Conservation (phyloP, 352 stramenopile genomes). For the Elongisporangium anandrum region DNA sequence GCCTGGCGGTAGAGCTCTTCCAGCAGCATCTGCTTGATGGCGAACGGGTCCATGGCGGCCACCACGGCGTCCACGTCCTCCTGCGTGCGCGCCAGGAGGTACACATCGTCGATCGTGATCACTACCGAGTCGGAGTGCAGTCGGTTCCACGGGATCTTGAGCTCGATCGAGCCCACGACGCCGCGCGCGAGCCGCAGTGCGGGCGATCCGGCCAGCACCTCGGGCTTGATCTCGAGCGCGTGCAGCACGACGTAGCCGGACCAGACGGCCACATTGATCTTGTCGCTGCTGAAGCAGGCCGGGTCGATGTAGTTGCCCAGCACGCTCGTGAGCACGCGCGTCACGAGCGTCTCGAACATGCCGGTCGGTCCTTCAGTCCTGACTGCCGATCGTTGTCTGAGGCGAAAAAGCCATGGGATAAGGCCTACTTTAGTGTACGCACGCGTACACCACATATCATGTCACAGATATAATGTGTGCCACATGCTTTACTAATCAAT, state of each 20-base stretch:
- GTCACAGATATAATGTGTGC: not conserved
- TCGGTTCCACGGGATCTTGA: conserved; percentile 89
- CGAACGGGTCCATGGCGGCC: conserved; percentile 71
- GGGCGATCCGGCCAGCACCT: conserved; percentile 58
- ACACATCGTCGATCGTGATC: conserved; percentile 84
- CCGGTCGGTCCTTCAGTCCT: not conserved
- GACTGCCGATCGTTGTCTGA: not conserved
- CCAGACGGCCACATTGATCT: conserved; percentile 87
- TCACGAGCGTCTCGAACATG: conserved; percentile 89
- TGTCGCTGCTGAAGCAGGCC: conserved; percentile 85
- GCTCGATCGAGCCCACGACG: conserved; percentile 79
- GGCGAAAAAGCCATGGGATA: not conserved
- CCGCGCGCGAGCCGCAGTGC: conserved; percentile 71
- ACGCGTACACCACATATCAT: no score
- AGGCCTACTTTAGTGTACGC: not conserved
- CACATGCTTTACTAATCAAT: not conserved
- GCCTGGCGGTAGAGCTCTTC: conserved; percentile 74
- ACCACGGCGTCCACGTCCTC: conserved; percentile 78
- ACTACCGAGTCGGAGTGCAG: conserved; percentile 86
- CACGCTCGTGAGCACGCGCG: conserved; percentile 76
- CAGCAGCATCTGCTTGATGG: conserved; percentile 81
- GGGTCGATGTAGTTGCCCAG: conserved; percentile 86
- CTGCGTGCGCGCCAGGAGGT: conserved; percentile 73
- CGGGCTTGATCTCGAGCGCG: conserved; percentile 74
- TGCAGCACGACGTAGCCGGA: conserved; percentile 83